Conservation (phyloP, 495 filamentous ascomycete species). For the Xylaria cubensis region DNA sequence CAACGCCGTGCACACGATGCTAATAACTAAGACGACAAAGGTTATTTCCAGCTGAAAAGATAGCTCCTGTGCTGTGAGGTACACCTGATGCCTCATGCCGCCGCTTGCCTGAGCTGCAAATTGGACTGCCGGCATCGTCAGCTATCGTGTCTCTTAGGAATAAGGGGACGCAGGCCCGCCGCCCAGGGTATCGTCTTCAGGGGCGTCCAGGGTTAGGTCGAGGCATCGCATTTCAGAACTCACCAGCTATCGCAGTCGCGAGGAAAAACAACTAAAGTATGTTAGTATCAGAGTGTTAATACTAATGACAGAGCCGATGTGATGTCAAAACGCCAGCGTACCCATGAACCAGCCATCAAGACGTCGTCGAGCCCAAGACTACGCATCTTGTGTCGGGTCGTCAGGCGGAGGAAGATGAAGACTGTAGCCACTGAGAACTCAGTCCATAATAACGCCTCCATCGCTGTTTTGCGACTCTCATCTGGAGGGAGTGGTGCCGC, state of each 20-base stretch:
- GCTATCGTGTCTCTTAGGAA: neutral
- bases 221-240: neutral
- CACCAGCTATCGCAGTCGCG: neutral
- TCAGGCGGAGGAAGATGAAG: constrained; percentile 14
- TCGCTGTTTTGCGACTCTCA: constrained; percentile 4
- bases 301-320: neutral
- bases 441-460: constrained; percentile 13
- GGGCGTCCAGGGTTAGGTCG: neutral
- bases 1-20: constrained; percentile 17
- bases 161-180: neutral
- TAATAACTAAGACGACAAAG: constrained; percentile 4
- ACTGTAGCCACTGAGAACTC: constrained; percentile 11
- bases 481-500: constrained; percentile 7
- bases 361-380: constrained; percentile 12
- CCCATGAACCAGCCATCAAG: constrained; percentile 19
- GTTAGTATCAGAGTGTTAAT: neutral
- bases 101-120: neutral
- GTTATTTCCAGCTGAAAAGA: constrained; percentile 8
- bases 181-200: neutral
- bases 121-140: neutral
- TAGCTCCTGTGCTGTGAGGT: neutral
- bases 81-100: neutral
- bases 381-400: neutral
- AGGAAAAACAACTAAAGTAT: neutral
- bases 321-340: constrained; percentile 11